Conservation (phyloP, 208 protist species). For the Jaenimonas drosophilae region DNA sequence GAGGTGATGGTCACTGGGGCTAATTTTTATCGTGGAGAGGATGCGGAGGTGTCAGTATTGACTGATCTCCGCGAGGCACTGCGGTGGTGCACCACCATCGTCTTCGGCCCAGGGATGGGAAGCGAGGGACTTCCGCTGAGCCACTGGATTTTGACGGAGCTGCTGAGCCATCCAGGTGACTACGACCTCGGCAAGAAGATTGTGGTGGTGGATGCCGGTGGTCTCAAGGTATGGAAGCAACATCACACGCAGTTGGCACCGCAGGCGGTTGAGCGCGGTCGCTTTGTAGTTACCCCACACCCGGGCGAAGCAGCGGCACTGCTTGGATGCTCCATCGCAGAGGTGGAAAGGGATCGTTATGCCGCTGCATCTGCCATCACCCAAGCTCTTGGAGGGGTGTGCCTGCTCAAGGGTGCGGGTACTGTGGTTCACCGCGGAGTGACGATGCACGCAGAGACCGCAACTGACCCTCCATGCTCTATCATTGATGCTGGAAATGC, state of each 20-base stretch:
- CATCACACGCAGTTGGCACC: conserved; percentile 23
- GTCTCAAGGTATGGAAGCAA: no score
- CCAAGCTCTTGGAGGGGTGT: conserved; percentile 40
- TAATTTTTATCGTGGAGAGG: not conserved
- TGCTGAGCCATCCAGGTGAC: conserved; percentile 16
- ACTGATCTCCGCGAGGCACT: conserved; percentile 15
- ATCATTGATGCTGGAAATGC: conserved; percentile 72
- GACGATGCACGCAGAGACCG: conserved; percentile 4
- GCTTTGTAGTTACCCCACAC: conserved; percentile 71
- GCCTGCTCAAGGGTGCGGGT: conserved; percentile 72
- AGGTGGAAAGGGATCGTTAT: conserved; percentile 68
- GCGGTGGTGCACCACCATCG: conserved; percentile 38
- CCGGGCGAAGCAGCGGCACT: conserved; percentile 64
- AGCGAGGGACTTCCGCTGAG: conserved; percentile 20
- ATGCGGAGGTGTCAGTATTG: not conserved
- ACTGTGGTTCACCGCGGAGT: conserved; percentile 28
- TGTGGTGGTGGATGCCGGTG: conserved; percentile 67
- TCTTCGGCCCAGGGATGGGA: conserved; percentile 62
- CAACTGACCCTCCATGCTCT: conserved; percentile 9
- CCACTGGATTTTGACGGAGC: conserved; percentile 7
- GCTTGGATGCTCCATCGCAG: conserved; percentile 30
- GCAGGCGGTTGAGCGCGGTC: not conserved
- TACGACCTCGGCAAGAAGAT: conserved; percentile 34
- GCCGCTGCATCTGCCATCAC: conserved; percentile 27
- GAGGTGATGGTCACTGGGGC: conserved; percentile 53